A percentile compares a stretch with the other conserved stretches of the same genome.
Conservation (phyloP, 306 rosid species). For the Senna siamea region DNA sequence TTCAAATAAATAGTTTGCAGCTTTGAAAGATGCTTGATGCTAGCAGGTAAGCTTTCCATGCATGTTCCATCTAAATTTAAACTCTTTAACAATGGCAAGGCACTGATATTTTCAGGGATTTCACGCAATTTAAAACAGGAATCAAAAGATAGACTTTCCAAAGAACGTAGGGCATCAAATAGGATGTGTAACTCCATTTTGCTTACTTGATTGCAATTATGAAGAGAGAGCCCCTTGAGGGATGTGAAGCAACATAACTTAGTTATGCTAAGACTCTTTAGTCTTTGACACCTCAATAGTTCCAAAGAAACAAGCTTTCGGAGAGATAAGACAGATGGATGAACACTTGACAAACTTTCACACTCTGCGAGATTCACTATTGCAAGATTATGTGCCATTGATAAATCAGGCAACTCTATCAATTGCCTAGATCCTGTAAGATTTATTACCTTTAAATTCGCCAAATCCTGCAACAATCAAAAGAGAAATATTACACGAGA, state of each 20-base stretch:
- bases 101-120: neutral
- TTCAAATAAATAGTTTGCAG: neutral
- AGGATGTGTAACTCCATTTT: too few species aligned
- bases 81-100: neutral
- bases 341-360: neutral
- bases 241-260: neutral
- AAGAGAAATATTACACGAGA: neutral
- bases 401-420: neutral
- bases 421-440: neutral
- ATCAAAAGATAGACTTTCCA: neutral
- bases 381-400: neutral
- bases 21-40: neutral
- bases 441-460: neutral
- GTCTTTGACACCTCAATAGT: neutral
- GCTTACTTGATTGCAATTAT: neutral
- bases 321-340: neutral
- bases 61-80: neutral
- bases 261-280: neutral
- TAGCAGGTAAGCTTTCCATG: neutral
- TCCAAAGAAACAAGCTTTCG: neutral
- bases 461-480: neutral
- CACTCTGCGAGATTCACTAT: fast-evolving
- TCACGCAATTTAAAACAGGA: neutral
- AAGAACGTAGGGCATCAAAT: too few species aligned
- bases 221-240: neutral